Base-by-base conservation (phyloP, 2,329 filamentous ascomycete genomes). In the Ceratocystis huliohia region DNA sequence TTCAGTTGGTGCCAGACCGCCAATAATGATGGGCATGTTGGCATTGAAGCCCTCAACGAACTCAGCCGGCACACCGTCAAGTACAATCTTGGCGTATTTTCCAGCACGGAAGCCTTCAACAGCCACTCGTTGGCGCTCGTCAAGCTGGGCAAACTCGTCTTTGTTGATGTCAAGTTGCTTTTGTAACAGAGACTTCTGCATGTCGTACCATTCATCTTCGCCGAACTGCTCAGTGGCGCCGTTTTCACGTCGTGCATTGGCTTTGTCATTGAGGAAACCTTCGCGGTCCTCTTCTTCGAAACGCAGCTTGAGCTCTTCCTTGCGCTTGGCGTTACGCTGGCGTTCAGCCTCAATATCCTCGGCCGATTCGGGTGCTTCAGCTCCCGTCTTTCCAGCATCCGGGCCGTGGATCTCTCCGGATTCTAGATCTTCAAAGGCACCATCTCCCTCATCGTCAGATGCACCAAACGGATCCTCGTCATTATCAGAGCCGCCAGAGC, bases 241-340 rank as follows among this genome's bases (percentile, higher is more conserved):
- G 37, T 83, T 85, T 70, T 91, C 88, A 69, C 84, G 81, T 45
- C 88, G 83, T 10, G 88, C 88, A 63, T 87, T 84, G 33, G 89
- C 86, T 73, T 95, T 95, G 76, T 94, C 91, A 73, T 95, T 95
- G 72, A 89, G 85, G 74, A 96, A 92, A 0, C 94, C 94, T 74
- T 99, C 94, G n/a, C 90, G 84, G 73, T 99, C 94, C 79, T 99
- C 94, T 75, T 97, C 92, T 73, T 99, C 94, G 73, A 99, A 99
- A 1, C 95, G 86, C 64, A 95, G 80, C 74, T 91, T 95, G 65
- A 99, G 83, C 74, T 99, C 94, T 76, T 96, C 94, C 76, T 99
- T 99, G 70, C 89, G 83, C 70, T 86, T 85, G 1, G 94, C 94
- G 72, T 99, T 99, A 75, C 85, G 88, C 71, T 91, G 90, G 70